Conservation (phyloP, 2,329 filamentous ascomycete species). For the Colletotrichum sp. region DNA sequence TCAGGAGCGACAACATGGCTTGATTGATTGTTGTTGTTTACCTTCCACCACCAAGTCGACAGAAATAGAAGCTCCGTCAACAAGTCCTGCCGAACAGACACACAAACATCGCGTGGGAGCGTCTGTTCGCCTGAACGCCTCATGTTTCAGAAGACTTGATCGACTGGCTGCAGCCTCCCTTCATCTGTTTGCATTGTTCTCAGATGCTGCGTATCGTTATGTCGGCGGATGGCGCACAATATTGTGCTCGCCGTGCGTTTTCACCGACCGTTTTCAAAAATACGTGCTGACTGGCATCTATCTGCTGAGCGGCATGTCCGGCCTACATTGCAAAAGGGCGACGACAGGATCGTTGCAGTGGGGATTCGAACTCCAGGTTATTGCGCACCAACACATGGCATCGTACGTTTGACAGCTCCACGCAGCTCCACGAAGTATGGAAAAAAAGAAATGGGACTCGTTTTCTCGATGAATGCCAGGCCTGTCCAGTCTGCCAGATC, state of each 20-base stretch:
- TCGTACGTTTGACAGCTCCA: slow-evolving; percentile 20
- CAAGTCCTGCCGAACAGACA: not conserved
- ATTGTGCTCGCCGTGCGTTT: not conserved
- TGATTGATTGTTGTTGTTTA: not conserved
- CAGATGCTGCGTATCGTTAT: not conserved
- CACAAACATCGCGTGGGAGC: slow-evolving; percentile 11
- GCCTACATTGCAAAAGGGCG: not conserved
- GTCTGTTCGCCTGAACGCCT: slow-evolving; percentile 22
- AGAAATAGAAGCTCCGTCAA: slow-evolving; percentile 10
- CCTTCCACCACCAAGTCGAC: not conserved
- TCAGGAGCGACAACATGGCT: not conserved
- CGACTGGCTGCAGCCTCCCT: slow-evolving; percentile 16
- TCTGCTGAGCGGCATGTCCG: slow-evolving; percentile 8
- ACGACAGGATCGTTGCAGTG: slow-evolving; percentile 1
- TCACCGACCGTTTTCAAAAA: not conserved
- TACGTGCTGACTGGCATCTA: not conserved
- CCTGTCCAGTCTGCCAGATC: slow-evolving; percentile 20
- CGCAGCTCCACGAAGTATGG: slow-evolving; percentile 11
- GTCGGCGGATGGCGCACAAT: not conserved
- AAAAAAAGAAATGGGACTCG: slow-evolving; percentile 15
- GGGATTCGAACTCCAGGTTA: not conserved
- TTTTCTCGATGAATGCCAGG: slow-evolving; percentile 18
- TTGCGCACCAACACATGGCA: slow-evolving; percentile 17
- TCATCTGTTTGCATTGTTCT: slow-evolving; percentile 12
- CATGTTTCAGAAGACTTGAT: slow-evolving; percentile 20